A percentile compares a stretch with the other conserved stretches of the same genome.
Conservation (phyloP, 192 early-diverging fungal genomes). For the Backusella liffmaniae region DNA sequence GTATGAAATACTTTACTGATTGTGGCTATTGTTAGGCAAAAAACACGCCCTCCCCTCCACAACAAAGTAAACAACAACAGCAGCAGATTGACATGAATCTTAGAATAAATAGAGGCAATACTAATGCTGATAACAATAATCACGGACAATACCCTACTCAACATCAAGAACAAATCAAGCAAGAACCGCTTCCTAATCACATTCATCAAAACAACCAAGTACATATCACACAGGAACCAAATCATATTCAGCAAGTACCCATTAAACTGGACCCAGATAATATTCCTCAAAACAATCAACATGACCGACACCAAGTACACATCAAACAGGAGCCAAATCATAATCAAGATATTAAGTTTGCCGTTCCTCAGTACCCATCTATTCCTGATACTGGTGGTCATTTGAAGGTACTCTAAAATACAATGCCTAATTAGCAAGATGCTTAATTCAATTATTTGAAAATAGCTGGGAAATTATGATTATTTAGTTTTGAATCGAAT, state of each 20-base stretch:
- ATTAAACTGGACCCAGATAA: too few relatives aligned
- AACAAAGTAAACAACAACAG: background rate
- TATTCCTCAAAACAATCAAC: background rate
- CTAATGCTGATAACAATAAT: background rate
- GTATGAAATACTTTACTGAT: background rate
- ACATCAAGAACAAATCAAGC: too few relatives aligned
- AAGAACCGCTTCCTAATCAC: too few relatives aligned
- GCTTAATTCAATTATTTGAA: background rate
- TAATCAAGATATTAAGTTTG: background rate
- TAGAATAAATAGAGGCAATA: background rate
- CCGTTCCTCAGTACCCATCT: background rate
- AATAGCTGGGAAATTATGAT: conserved; percentile 42
- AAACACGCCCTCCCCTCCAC: background rate
- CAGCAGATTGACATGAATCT: background rate
- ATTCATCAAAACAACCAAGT: too few relatives aligned
- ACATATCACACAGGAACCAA: too few relatives aligned
- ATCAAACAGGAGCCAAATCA: background rate
- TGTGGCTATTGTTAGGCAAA: background rate
- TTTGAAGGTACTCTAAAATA: background rate
- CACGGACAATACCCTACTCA: background rate
- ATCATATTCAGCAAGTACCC: too few relatives aligned
- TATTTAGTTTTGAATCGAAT: conserved; percentile 57
- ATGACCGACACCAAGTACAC: too few relatives aligned
- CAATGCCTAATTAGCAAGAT: background rate
- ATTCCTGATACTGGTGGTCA: background rate